Base-by-base conservation (phyloP, 768 basidiomycete species). In the Crassisporium funariophilum region DNA sequence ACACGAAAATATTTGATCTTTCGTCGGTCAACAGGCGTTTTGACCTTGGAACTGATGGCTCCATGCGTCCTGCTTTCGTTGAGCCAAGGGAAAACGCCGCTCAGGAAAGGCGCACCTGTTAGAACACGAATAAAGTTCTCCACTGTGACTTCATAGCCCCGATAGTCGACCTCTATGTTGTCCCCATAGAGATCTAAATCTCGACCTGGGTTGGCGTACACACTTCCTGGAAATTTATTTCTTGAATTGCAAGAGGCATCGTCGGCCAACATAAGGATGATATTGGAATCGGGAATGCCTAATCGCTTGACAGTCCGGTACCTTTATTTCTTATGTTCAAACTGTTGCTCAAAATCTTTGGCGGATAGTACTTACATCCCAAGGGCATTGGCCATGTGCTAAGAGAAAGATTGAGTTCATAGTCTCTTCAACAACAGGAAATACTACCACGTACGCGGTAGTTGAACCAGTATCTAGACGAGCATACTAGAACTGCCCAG, bases 331-430 rank as follows among this genome's bases (percentile, higher is more conserved):
- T 22, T 17, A 13, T 42, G 31, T 49, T 15, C 23, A 46, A 13
- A 19, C 6, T 11, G 2, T 23, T 36, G 16, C 1, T 25, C 5
- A 1, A 15, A 2, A 15, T 38, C 6, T 43, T 21, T 9, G 6
- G n/a, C 37, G 9, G 12, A 17, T 12, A 35, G 3, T n/a, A 59
- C 78, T 58, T 61, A 91, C 95, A 99, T 98, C 62, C 94, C 95
- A 17, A 99, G 77, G 1, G 95, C 90, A 68, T 98, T 99, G 7
- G 97, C 85, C 93, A 98, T 98, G 65, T 98, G 97, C 94, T 98
- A 55, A 24, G 12, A 49, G 20, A 15, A 25, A 35, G 12, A n/a
- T 37, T 54, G 37, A 46, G 44, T 25, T 38, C 16, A 23, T 19
- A 22, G 19, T n/a, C 15, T 12, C 21, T n/a, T 27, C 43, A 25